Evolutionary conservation across 225 moss, liverwort and hornwort species (phyloP).

Genomic region (Antitrichia curtipendula): DNA sequence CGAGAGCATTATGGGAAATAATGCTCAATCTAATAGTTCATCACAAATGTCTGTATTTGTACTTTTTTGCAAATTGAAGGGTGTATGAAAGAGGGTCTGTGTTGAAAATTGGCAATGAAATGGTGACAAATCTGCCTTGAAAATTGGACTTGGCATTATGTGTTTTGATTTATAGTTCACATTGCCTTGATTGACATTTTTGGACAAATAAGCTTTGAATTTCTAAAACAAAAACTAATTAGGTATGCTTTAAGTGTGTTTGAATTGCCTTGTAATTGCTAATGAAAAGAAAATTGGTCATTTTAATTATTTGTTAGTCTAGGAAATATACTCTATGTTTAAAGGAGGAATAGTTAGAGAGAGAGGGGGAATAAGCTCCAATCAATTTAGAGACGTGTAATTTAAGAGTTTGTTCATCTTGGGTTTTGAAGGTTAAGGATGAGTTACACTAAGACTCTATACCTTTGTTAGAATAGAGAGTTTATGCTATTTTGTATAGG

Average conservation of each 20-base stretch:
- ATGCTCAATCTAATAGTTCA: no score
- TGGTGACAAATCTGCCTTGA: no score
- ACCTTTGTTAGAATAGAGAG: no score
- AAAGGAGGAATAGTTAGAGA: neutral
- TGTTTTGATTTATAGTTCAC: neutral
- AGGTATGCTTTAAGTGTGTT: neutral
- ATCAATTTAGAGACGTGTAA: neutral
- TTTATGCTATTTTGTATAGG: neutral
- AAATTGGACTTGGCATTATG: no score
- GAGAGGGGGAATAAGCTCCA: neutral
- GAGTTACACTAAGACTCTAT: neutral
- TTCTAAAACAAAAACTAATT: no score
- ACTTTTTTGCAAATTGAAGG: no score
- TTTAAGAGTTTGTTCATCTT: neutral
- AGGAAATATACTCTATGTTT: no score
- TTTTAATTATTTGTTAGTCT: neutral
- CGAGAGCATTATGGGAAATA: no score
- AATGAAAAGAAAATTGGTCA: neutral
- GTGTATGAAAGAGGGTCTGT: no score
- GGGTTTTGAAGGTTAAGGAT: fast-evolving
- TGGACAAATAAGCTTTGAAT: neutral
- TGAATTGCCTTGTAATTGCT: neutral
- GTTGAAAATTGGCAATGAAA: no score
- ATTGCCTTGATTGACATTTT: neutral
- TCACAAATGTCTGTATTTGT: no score